A percentile compares a stretch with the other conserved stretches of the same genome.
phyloP scores from a whole-genome alignment of 169 alveolate genomes.

The Cryptosporidium meleagridis region DNA sequence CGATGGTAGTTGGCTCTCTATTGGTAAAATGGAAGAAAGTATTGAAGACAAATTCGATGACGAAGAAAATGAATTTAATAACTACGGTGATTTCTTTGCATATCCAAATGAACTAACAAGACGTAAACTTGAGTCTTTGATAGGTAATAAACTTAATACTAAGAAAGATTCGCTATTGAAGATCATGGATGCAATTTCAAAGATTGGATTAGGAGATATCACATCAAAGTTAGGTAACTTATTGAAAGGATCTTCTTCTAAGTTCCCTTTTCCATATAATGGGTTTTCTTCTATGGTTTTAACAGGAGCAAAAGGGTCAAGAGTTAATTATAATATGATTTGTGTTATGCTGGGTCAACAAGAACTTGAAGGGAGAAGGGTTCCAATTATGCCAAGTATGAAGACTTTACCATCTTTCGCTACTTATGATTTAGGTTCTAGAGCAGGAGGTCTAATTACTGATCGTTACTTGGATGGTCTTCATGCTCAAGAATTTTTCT shows the following conservation, averaged over 20 bases:
- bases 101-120: conserved; percentile 81
- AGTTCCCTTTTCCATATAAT: conserved; percentile 93
- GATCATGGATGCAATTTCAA: conserved; percentile 61
- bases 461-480: conserved; percentile 97
- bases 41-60: not conserved
- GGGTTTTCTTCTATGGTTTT: conserved; percentile 96
- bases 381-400: conserved; percentile 94
- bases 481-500: conserved; percentile 97
- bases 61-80: not conserved
- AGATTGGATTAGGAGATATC: conserved; percentile 62
- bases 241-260: conserved; percentile 55
- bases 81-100: conserved; percentile 69
- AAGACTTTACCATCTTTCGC: conserved; percentile 94
- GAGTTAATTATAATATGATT: conserved; percentile 94
- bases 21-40: conserved; percentile 26
- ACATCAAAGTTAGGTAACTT: conserved; percentile 55
- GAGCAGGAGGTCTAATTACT: conserved; percentile 95
- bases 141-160: conserved; percentile 80
- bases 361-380: conserved; percentile 96
- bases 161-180: conserved; percentile 53
- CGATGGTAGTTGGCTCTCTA: conserved; percentile 52
- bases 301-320: conserved; percentile 97
- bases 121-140: conserved; percentile 76
- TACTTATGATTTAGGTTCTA: conserved; percentile 94
- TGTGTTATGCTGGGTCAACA: conserved; percentile 95